These are phyloP conservation scores for Rosa rugosa DNA, from an alignment of 306 rosid genomes.

Conservation along the genomic window DNA sequence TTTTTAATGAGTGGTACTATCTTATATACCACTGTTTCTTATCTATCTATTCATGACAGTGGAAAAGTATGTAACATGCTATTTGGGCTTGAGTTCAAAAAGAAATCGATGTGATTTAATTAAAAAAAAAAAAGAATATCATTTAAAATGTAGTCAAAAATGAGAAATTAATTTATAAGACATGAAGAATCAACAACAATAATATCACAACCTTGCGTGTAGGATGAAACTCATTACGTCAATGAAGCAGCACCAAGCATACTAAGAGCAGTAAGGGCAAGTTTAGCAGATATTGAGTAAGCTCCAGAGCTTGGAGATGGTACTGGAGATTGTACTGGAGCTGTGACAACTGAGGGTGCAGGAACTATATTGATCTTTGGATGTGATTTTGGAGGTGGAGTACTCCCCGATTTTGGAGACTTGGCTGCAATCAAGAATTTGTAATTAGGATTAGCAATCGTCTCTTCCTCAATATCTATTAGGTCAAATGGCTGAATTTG, in stretches of 20 bases:
- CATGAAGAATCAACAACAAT: background rate
- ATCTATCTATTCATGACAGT: too few species aligned
- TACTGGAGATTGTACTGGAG: background rate
- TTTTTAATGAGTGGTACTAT: too few species aligned
- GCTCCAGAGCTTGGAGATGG: constrained; percentile 5
- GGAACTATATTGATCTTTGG: background rate
- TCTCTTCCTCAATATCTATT: background rate
- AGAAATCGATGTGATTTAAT: too few species aligned
- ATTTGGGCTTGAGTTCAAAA: too few species aligned
- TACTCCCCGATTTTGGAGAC: constrained; percentile 8
- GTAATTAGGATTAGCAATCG: background rate
- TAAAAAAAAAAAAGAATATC: too few species aligned
- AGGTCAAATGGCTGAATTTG: background rate
- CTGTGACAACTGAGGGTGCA: background rate
- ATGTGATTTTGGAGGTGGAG: background rate
- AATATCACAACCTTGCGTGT: background rate
- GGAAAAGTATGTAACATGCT: too few species aligned
- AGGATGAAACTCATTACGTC: background rate
- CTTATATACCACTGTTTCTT: too few species aligned
- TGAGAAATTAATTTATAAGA: background rate
- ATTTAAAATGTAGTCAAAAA: too few species aligned
- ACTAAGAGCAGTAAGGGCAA: background rate
- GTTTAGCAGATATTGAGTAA: constrained; percentile 7
- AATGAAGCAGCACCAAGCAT: constrained; percentile 9
- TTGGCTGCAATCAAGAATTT: background rate